phyloP scores from a whole-genome alignment of 768 basidiomycete genomes.

The Phlegmacium glaucopus region DNA sequence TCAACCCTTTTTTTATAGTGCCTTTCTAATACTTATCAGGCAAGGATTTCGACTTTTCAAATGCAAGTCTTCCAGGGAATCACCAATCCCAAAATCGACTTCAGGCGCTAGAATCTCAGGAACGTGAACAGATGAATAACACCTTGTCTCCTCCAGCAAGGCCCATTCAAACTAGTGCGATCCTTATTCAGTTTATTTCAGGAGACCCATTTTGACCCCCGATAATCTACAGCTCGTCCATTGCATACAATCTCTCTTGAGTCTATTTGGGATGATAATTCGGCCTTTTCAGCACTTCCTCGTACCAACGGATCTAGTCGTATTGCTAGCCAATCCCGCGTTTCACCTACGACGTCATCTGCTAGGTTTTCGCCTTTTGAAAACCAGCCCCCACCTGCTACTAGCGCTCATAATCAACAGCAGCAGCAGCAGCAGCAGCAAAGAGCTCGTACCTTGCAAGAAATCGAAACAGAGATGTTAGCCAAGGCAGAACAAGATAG shows the following conservation, averaged over 20 bases:
- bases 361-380: conserved; percentile 40
- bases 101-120: conserved; percentile 8
- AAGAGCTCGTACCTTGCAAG: conserved; percentile 64
- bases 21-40: conserved; percentile 41
- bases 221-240: conserved; percentile 32
- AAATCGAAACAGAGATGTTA: conserved; percentile 85
- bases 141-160: neutral
- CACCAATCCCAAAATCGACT: conserved; percentile 15
- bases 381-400: conserved; percentile 4
- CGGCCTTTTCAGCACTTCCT: conserved; percentile 67
- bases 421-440: conserved; percentile 27
- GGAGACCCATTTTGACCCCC: conserved; percentile 11
- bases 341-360: conserved; percentile 23
- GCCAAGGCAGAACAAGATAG: conserved; percentile 46
- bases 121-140: conserved; percentile 2
- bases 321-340: conserved; percentile 32
- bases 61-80: conserved; percentile 31
- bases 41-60: conserved; percentile 89
- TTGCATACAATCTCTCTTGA: conserved; percentile 50
- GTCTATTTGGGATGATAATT: conserved; percentile 81
- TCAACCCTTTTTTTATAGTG: neutral
- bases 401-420: conserved; percentile 26
- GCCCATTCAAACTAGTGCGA: conserved; percentile 15
- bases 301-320: conserved; percentile 47
- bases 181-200: conserved; percentile 11